Evolutionary conservation across 805 yeast species (phyloP).

Genomic region (Torulaspora franciscae): DNA sequence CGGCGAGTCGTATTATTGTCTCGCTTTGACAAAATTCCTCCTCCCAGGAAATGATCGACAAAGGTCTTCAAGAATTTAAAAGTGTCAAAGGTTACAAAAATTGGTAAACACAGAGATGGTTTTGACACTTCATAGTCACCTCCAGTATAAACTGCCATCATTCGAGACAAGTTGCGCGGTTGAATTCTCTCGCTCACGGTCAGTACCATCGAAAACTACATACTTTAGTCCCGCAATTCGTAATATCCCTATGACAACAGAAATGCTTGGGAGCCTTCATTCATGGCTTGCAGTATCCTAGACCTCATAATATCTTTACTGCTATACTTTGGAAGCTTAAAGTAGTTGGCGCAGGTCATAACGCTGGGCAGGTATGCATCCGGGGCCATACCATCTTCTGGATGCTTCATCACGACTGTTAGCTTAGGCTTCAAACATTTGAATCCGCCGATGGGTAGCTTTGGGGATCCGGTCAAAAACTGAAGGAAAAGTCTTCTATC

Average conservation of each 20-base stretch:
- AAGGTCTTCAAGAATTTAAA: not conserved
- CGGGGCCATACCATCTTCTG: conserved; percentile 62
- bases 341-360: conserved; percentile 95
- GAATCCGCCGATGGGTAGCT: conserved; percentile 90
- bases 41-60: conserved; percentile 1
- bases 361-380: conserved; percentile 92
- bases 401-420: conserved; percentile 78
- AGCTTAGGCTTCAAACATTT: conserved; percentile 72
- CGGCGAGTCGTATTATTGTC: conserved; percentile 2
- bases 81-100: not conserved
- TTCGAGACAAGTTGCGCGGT: too few species aligned
- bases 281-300: conserved; percentile 63
- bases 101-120: too few species aligned
- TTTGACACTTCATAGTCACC: too few species aligned
- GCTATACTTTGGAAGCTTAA: conserved; percentile 82
- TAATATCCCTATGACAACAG: conserved; percentile 50
- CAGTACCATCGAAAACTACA: not conserved
- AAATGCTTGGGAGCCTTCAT: conserved; percentile 87
- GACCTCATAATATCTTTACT: conserved; percentile 52
- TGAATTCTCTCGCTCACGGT: not conserved
- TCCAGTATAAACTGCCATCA: too few species aligned
- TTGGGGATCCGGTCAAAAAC: conserved; percentile 90
- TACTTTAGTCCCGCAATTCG: not conserved
- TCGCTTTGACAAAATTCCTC: conserved; percentile 4
- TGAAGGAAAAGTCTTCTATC: conserved; percentile 75